Evolutionary conservation across 2,329 filamentous ascomycete genomes (phyloP).

Genomic region (Phialophora chinensis): DNA sequence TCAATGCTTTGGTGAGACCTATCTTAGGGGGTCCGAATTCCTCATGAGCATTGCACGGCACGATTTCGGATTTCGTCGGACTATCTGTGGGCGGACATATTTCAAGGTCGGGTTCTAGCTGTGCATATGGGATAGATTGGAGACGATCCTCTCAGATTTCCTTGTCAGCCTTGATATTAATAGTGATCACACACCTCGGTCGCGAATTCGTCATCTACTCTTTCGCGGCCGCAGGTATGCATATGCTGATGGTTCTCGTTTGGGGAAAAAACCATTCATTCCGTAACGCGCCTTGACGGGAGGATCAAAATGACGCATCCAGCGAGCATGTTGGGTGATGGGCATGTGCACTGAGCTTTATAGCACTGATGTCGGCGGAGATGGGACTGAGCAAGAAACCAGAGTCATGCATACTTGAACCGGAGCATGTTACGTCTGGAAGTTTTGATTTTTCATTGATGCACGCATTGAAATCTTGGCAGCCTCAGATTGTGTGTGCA

Average conservation of each 20-base stretch:
- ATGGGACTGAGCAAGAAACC: not conserved
- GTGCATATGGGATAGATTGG: not conserved
- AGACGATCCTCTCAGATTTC: not conserved
- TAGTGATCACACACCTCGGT: not conserved
- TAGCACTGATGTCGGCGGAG: not conserved
- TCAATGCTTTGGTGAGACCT: conserved; percentile 9
- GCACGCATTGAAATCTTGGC: not conserved
- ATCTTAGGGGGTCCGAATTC: conserved; percentile 4
- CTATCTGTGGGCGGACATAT: not conserved
- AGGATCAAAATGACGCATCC: too few relatives aligned
- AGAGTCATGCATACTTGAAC: not conserved
- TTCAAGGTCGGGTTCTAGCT: not conserved
- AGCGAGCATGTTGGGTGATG: too few relatives aligned
- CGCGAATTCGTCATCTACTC: not conserved
- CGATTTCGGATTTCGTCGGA: not conserved
- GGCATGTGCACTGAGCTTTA: not conserved
- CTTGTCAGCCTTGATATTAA: not conserved
- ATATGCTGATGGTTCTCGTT: too few relatives aligned
- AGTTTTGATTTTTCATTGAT: conserved; percentile 14
- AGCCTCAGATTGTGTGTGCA: not conserved
- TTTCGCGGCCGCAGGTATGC: not conserved
- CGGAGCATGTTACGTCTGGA: not conserved
- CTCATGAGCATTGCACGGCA: not conserved
- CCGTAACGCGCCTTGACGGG: too few relatives aligned
- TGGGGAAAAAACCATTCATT: too few relatives aligned